Conservation (phyloP, 2,329 filamentous ascomycete species). For the Penicillium sp. region DNA sequence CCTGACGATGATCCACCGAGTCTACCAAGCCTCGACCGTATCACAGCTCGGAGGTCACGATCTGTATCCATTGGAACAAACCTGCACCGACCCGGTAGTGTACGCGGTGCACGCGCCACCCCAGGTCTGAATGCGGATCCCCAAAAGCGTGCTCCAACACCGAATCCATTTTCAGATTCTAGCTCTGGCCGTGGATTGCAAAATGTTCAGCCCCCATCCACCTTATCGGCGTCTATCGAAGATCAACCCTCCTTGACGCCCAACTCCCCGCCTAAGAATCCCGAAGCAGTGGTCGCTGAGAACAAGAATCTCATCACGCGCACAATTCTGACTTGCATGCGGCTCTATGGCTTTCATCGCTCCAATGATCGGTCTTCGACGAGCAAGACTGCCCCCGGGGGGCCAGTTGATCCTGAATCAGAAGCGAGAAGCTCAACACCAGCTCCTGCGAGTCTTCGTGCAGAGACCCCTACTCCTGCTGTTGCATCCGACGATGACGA, state of each 20-base stretch:
- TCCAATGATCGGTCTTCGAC: constrained; percentile 24
- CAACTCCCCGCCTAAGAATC: constrained; percentile 25
- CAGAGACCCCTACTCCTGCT: constrained; percentile 21
- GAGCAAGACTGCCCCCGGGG: constrained; percentile 10
- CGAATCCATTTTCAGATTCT: constrained; percentile 28
- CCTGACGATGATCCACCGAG: constrained; percentile 29
- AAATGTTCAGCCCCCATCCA: constrained; percentile 12
- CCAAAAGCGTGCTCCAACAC: constrained; percentile 23
- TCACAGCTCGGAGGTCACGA: constrained; percentile 30
- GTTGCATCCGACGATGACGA: constrained; percentile 37
- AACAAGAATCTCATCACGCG: constrained; percentile 44
- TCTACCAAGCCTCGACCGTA: constrained; percentile 29
- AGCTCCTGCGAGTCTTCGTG: constrained; percentile 12
- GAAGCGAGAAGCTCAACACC: constrained; percentile 12
- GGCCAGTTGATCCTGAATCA: constrained; percentile 10
- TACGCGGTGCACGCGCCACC: constrained; percentile 15
- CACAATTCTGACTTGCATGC: constrained; percentile 45
- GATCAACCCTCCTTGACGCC: constrained; percentile 17
- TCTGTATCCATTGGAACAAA: constrained; percentile 36
- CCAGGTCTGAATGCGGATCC: constrained; percentile 15
- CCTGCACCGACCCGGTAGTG: constrained; percentile 21
- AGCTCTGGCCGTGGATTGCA: constrained; percentile 9
- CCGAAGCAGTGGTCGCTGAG: constrained; percentile 32
- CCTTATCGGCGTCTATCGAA: constrained; percentile 18
- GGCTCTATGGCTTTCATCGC: constrained; percentile 44